Evolutionary conservation across 2,329 filamentous ascomycete species (phyloP).

Genomic region (Alternaria arborescens): DNA sequence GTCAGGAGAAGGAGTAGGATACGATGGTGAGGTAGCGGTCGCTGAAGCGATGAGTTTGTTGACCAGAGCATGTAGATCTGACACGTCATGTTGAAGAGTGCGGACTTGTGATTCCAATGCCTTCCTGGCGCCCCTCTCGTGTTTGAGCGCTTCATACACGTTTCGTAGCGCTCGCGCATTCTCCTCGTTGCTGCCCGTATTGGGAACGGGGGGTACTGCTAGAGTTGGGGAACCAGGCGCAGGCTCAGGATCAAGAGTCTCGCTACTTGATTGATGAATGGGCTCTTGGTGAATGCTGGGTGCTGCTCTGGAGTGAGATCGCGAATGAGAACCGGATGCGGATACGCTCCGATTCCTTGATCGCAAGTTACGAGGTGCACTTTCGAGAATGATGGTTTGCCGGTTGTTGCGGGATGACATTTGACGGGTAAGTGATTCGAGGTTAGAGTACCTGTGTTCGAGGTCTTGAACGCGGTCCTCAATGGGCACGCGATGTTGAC

Average conservation of each 20-base stretch:
- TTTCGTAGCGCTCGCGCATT: slow-evolving; percentile 24
- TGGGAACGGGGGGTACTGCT: not conserved
- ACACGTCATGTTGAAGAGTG: slow-evolving; percentile 42
- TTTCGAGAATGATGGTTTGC: slow-evolving; percentile 52
- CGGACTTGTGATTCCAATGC: slow-evolving; percentile 45
- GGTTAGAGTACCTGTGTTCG: slow-evolving; percentile 40
- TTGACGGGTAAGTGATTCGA: slow-evolving; percentile 44
- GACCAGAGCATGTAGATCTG: slow-evolving; percentile 41
- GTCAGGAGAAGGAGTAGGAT: slow-evolving; percentile 48
- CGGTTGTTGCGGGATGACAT: slow-evolving; percentile 46
- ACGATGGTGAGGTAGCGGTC: slow-evolving; percentile 30
- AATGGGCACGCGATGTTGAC: slow-evolving; percentile 36
- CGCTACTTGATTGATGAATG: slow-evolving; percentile 27
- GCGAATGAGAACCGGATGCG: slow-evolving; percentile 22
- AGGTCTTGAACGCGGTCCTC: slow-evolving; percentile 47
- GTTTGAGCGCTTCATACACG: slow-evolving; percentile 36
- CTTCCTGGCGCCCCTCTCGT: slow-evolving; percentile 47
- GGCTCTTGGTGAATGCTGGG: slow-evolving; percentile 28
- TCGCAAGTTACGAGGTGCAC: slow-evolving; percentile 45
- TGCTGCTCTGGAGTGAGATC: slow-evolving; percentile 21
- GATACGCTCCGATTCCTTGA: slow-evolving; percentile 43
- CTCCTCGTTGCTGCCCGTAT: slow-evolving; percentile 3
- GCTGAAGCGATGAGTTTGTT: slow-evolving; percentile 36
- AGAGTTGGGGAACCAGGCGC: slow-evolving; percentile 22
- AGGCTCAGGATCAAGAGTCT: slow-evolving; percentile 17